Base-by-base conservation (phyloP, 768 basidiomycete species). In the Flagelloscypha sp. region DNA sequence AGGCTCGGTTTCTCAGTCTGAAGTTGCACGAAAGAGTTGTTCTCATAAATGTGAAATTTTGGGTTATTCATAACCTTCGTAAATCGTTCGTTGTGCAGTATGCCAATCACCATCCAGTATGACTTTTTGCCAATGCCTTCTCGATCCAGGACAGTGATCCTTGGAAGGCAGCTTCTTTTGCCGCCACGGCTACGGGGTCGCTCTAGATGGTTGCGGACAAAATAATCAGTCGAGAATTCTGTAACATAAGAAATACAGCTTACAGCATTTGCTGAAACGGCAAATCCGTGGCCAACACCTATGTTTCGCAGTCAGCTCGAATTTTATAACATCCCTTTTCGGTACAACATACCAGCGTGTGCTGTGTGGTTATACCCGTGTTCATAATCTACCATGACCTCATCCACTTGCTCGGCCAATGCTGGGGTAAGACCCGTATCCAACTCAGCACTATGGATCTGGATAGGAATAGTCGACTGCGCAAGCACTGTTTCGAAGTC, bases 391-490 rank as follows among this genome's bases (percentile, higher is more conserved):
- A 39, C 36, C 21, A 48, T 11, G 16, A 48, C 38, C 18, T 11
- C 37, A 16, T 48, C 46, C 8, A 41, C 38, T 27, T 40, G 36
- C n/a, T 35, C 23, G 6, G 46, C 46, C 15, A 48, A 33, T 9
- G 40, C 29, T 4, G 40, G 37, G 10, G 46, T 48, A 17, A 45
- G 43, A 3, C 38, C 46, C 3, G 43, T 42, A 34, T 48, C 46
- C n/a, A 48, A 20, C 27, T 45, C 41, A 6, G 43, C 46, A 22
- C 38, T 48, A 37, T 48, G 44, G 23, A 48, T 48, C 24, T 42
- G 37, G 7, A 45, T 16, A 2, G 46, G 43, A 18, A 42, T 35
- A 13, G 35, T 38, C 29, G 46, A 45, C 28, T 45, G 33, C 21
- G 43, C 38, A 19, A 42, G 39, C 10, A 45, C 30, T 19, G 40